Conservation (phyloP, 768 basidiomycete genomes). For the Russula sp. region DNA sequence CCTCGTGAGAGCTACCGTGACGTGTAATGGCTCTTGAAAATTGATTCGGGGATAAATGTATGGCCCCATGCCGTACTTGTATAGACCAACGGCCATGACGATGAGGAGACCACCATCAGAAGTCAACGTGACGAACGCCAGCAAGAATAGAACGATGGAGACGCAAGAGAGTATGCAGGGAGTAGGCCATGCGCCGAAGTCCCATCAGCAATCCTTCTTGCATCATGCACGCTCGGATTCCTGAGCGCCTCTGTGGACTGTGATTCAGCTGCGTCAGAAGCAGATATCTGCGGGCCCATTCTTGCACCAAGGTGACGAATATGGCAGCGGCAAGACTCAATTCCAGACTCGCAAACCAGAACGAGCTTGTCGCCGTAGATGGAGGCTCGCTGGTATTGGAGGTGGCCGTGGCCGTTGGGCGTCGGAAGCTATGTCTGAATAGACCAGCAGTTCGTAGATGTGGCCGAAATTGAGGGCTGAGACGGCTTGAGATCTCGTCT, state of each 20-base stretch:
- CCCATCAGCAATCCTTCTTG: not conserved
- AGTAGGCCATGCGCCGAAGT: not conserved
- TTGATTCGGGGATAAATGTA: not conserved
- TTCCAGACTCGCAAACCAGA: slow-evolving; percentile 2
- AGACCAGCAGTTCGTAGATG: not conserved
- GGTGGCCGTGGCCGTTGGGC: not conserved
- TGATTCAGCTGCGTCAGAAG: not conserved
- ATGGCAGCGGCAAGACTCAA: not conserved
- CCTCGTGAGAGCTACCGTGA: too few species aligned
- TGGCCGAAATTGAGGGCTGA: slow-evolving; percentile 1
- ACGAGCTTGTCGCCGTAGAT: not conserved
- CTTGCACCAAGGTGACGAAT: slow-evolving; percentile 1
- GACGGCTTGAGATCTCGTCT: slow-evolving; percentile 1
- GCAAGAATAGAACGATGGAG: not conserved
- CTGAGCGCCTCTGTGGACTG: not conserved
- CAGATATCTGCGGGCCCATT: slow-evolving; percentile 1
- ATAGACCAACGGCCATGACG: not conserved
- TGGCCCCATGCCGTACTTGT: not conserved
- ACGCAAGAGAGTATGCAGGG: not conserved
- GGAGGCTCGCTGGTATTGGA: not conserved
- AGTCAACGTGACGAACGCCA: not conserved
- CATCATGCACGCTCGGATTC: not conserved
- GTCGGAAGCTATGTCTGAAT: not conserved
- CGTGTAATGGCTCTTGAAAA: too few species aligned
- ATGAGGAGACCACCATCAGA: not conserved